Evolutionary conservation across 306 rosid species (phyloP).

Genomic region (Lithocarpus polystachyus): DNA sequence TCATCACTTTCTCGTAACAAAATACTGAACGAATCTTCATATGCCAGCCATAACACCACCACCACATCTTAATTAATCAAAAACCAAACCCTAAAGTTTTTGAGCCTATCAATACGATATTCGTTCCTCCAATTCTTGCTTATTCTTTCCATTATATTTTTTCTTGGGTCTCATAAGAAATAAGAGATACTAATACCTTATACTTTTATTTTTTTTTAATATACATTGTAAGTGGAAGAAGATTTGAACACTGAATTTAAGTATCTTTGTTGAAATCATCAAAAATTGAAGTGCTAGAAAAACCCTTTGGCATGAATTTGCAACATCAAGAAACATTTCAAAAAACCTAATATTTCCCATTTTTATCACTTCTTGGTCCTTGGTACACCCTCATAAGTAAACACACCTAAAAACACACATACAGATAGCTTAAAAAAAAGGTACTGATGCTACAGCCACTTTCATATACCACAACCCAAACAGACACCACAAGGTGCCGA

Average conservation of each 20-base stretch:
- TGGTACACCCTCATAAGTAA: slow-evolving; percentile 33
- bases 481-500: slow-evolving; percentile 18
- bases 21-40: slow-evolving; percentile 35
- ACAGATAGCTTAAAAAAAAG: not conserved
- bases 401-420: slow-evolving; percentile 44
- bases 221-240: not conserved
- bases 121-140: slow-evolving; percentile 16
- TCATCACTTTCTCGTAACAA: slow-evolving; percentile 46
- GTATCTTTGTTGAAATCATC: too few species aligned
- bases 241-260: not conserved
- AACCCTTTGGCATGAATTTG: not conserved
- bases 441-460: slow-evolving; percentile 32
- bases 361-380: slow-evolving; percentile 31
- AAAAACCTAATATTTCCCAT: slow-evolving; percentile 22
- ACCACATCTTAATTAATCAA: not conserved
- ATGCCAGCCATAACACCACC: slow-evolving; percentile 36
- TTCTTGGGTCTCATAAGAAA: not conserved
- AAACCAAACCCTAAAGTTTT: slow-evolving; percentile 25
- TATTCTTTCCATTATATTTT: not conserved
- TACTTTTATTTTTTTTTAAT: not conserved
- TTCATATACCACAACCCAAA: slow-evolving; percentile 39
- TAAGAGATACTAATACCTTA: not conserved
- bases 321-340: slow-evolving; percentile 15
- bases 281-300: too few species aligned
- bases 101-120: slow-evolving; percentile 20